Evolutionary conservation across 352 stramenopile genomes (phyloP), one percentile per base, ranked within the genome.

Genomic region (Phytophthora kernoviae): DNA sequence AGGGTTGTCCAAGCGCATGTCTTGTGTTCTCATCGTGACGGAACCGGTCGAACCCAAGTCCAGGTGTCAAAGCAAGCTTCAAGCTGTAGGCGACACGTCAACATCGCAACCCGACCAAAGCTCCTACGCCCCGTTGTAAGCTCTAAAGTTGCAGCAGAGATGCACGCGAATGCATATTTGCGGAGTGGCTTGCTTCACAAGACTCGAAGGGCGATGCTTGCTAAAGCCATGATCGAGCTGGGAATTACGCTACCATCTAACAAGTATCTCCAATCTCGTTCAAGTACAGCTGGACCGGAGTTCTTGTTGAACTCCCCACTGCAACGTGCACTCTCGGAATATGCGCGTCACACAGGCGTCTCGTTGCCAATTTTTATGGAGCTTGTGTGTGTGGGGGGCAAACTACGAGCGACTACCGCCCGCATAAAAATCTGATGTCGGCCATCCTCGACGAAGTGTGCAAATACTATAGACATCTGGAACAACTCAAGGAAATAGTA

Each of bases 401-500:
- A 44, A 62, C 46, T 0, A 3, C 2, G 0, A 9, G 20, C 10
- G 51, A 66, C 34, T 67, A 59, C 18, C 61, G 42, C 0, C 53
- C 49, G 0, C 56, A 67, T 32, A 71, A 62, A 37, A 51, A 54
- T 11, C 20, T 68, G 21, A 37, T 58, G 0, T 36, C 40, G 1
- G 48, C 1, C 4, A 30, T 61, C 0, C 43, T 65, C 26, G n/a
- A 44, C 1, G 32, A 56, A 17, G 0, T 59, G 1, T 65, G 43
- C 57, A 54, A 40, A 2, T 48, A 8, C 0, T 65, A 59, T 43
- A 12, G 39, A 5, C 57, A 59, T 18, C 18, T 59, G 17, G 57
- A 65, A 0, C 9, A 26, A 5, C 33, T 59, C 2, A 15, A 37
- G 24, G 50, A 47, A 40, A 56, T 56, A 15, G 37, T 21, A 3